A percentile compares a stretch with the other conserved stretches of the same genome.
These are phyloP conservation scores for Anisodus tanguticus DNA, from an alignment of 257 asterid genomes.

Conservation along the genomic window DNA sequence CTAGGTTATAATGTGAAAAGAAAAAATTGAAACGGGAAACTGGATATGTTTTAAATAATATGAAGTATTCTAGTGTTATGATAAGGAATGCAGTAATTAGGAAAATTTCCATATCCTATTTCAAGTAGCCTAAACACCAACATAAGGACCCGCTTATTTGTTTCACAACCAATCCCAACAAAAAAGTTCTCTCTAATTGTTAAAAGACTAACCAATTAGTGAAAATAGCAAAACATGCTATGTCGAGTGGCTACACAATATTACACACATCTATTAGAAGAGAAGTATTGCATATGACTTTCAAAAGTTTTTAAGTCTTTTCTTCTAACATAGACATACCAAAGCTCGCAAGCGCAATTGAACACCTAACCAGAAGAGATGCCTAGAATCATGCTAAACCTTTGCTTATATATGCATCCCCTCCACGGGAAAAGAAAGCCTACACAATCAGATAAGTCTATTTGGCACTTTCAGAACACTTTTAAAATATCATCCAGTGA, in stretches of 20 bases:
- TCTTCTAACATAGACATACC: background rate
- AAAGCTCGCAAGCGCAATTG: background rate
- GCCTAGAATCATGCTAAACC: background rate
- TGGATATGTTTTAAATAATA: background rate
- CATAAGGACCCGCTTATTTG: conserved; percentile 6
- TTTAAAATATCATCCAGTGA: too few relatives aligned
- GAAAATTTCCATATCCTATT: background rate
- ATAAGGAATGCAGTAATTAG: background rate
- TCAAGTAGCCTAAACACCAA: conserved; percentile 9
- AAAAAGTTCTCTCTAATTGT: background rate
- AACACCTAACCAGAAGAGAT: conserved; percentile 13
- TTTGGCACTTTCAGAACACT: too few relatives aligned
- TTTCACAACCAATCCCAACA: background rate
- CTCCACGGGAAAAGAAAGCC: background rate
- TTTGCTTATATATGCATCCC: conserved; percentile 10
- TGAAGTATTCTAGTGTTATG: background rate
- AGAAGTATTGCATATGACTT: background rate
- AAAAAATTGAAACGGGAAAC: background rate
- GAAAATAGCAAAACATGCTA: background rate
- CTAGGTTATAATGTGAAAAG: background rate
- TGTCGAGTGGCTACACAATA: background rate
- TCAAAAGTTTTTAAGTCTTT: background rate
- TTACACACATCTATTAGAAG: background rate
- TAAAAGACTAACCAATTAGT: background rate
- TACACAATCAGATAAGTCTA: conserved; percentile 14